Evolutionary conservation across 495 filamentous ascomycete genomes (phyloP).

Genomic region (Glutinoglossum americanum): DNA sequence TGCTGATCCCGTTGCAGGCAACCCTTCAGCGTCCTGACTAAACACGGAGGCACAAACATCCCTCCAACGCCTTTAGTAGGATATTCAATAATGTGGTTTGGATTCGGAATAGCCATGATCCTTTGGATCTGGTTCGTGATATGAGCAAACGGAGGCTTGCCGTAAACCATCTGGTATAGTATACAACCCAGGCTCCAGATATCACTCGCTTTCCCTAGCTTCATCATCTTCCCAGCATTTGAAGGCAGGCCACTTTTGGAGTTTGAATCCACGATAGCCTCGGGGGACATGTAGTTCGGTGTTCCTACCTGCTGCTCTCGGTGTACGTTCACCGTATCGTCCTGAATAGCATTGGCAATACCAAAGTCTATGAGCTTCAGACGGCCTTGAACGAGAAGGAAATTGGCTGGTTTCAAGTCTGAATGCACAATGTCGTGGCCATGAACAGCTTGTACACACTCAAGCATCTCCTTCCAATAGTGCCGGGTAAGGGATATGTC

Average conservation of each 20-base stretch:
- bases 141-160: conserved; percentile 76
- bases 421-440: conserved; percentile 80
- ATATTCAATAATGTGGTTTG: conserved; percentile 61
- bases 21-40: conserved; percentile 50
- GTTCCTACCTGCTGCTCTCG: conserved; percentile 88
- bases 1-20: conserved; percentile 66
- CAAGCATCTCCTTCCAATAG: conserved; percentile 98
- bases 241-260: conserved; percentile 32
- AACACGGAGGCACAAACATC: conserved; percentile 40
- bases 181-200: conserved; percentile 95
- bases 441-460: conserved; percentile 80
- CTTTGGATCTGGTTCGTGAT: conserved; percentile 61
- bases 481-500: conserved; percentile 82
- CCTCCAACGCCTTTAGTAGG: conserved; percentile 54
- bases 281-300: conserved; percentile 96
- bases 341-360: conserved; percentile 91
- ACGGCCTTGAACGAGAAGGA: conserved; percentile 64
- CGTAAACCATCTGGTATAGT: conserved; percentile 93
- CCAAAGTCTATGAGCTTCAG: conserved; percentile 89
- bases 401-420: conserved; percentile 90
- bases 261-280: conserved; percentile 78
- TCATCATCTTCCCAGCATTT: conserved; percentile 49
- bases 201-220: conserved; percentile 85
- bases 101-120: conserved; percentile 75
- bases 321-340: conserved; percentile 93